Evolutionary conservation across 2,329 filamentous ascomycete species (phyloP).

Genomic region (Bipolaris zeicola): DNA sequence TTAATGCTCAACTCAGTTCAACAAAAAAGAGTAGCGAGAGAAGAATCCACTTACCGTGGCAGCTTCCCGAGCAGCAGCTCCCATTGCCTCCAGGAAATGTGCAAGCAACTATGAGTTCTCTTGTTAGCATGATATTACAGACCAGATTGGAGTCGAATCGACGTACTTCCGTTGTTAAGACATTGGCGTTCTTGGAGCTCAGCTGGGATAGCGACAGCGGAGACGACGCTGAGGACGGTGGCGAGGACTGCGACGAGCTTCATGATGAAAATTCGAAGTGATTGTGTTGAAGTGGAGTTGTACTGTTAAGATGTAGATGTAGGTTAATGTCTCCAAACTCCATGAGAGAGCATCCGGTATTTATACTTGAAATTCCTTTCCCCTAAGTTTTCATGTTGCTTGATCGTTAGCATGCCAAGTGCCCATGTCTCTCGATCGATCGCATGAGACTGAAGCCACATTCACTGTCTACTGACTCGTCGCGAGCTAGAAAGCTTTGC

Average conservation of each 20-base stretch:
- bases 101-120: neutral
- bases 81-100: neutral
- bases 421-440: too few relatives aligned
- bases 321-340: too few relatives aligned
- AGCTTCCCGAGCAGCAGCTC: neutral
- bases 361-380: too few relatives aligned
- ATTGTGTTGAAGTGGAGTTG: too few relatives aligned
- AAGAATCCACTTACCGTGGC: neutral
- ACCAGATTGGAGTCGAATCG: neutral
- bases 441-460: neutral
- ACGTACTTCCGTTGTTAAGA: neutral
- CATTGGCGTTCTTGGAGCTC: neutral
- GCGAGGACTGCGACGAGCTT: neutral
- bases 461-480: neutral
- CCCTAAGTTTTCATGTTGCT: too few relatives aligned
- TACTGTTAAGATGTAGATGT: too few relatives aligned
- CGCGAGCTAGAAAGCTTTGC: too few relatives aligned
- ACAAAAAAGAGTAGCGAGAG: too few relatives aligned
- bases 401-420: too few relatives aligned
- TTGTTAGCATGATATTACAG: neutral
- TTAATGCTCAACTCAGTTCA: neutral
- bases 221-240: neutral
- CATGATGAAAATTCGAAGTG: neutral
- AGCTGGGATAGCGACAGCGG: neutral
- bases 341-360: too few relatives aligned